A percentile compares a stretch with the other conserved stretches of the same genome.
Evolutionary conservation across 139 green algal species (phyloP).

Genomic region (Tetradesmus obliquus): DNA sequence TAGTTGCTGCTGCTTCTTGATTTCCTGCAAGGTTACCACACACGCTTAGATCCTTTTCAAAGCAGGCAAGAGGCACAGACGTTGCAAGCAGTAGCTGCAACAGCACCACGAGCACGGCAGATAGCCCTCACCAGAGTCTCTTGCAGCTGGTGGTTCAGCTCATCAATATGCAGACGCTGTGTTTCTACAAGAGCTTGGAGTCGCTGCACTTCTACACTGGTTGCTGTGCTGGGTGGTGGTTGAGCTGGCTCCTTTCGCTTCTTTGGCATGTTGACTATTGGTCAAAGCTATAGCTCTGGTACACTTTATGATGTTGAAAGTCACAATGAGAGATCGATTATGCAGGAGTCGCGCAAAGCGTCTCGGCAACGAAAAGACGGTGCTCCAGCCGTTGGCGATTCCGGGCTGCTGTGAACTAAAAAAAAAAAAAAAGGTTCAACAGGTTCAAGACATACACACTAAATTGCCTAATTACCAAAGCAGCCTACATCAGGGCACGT

Average conservation of each 20-base stretch:
- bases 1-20: slow-evolving; percentile 11
- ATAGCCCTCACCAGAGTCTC: slow-evolving; percentile 8
- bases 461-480: too few species aligned
- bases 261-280: background rate
- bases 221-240: background rate
- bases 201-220: slow-evolving; percentile 14
- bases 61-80: background rate
- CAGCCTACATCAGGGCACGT: background rate
- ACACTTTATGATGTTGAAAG: background rate
- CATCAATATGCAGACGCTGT: slow-evolving; percentile 4
- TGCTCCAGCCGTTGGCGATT: background rate
- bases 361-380: background rate
- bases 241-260: background rate
- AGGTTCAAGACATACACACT: too few species aligned
- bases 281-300: background rate
- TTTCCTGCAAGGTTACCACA: background rate
- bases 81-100: background rate
- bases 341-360: background rate
- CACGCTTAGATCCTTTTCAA: too few species aligned
- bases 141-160: slow-evolving; percentile 7
- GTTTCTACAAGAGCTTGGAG: slow-evolving; percentile 15
- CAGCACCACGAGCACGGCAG: background rate
- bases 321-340: background rate
- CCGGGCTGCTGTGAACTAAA: too few species aligned
- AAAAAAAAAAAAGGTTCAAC: too few species aligned